Percentiles rank a stretch among this genome's conserved stretches.
Conservation (phyloP, 192 early-diverging fungal species). For the Entomortierella beljakovae region DNA sequence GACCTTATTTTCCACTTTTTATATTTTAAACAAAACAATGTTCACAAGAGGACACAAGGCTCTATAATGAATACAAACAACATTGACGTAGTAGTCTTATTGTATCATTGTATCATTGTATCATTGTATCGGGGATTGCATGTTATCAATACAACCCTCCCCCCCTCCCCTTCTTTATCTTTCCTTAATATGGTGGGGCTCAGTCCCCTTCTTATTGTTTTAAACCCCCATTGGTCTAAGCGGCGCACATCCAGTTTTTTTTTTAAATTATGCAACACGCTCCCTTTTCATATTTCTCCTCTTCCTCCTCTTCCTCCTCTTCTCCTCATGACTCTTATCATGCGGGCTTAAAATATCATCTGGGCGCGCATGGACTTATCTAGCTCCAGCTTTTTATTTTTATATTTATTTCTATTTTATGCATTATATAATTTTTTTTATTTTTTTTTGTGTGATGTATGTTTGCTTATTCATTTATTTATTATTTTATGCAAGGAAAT, state of each 20-base stretch:
- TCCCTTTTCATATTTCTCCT: neutral
- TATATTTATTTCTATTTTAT: too few relatives aligned
- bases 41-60: too few relatives aligned
- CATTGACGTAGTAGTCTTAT: too few relatives aligned
- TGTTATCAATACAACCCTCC: too few relatives aligned
- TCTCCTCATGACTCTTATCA: neutral
- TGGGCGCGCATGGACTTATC: neutral
- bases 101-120: too few relatives aligned
- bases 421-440: too few relatives aligned
- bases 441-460: too few relatives aligned
- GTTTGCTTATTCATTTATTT: neutral
- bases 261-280: neutral
- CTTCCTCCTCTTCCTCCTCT: constrained; percentile 1
- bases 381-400: too few relatives aligned
- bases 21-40: too few relatives aligned
- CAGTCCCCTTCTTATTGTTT: too few relatives aligned
- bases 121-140: too few relatives aligned
- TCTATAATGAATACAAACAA: neutral
- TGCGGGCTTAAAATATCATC: neutral
- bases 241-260: neutral
- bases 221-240: neutral
- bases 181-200: neutral
- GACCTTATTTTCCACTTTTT: too few relatives aligned
- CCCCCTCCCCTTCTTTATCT: neutral
- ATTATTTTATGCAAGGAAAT: neutral